Conservation (phyloP, 345 rosid species). For the Luvunga scandens region DNA sequence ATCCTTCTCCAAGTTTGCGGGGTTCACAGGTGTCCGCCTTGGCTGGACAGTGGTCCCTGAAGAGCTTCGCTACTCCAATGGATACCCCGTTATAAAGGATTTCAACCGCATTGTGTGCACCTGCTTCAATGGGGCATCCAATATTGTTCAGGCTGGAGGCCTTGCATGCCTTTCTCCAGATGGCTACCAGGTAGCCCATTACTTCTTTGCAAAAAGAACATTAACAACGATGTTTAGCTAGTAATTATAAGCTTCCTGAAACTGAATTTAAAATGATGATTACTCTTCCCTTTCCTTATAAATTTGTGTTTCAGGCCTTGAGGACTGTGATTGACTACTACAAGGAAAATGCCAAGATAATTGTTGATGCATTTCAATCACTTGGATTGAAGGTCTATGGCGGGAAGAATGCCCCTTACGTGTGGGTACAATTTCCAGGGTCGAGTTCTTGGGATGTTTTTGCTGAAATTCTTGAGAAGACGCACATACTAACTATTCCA, state of each 20-base stretch:
- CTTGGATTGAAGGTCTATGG: slow-evolving; percentile 58
- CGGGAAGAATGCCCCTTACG: slow-evolving; percentile 73
- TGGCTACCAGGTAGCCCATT: slow-evolving; percentile 53
- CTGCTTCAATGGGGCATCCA: slow-evolving; percentile 86
- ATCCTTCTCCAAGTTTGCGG: slow-evolving; percentile 85
- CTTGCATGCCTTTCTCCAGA: slow-evolving; percentile 63
- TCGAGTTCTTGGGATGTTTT: slow-evolving; percentile 73
- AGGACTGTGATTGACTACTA: slow-evolving; percentile 43
- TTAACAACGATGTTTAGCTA: background rate
- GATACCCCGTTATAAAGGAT: slow-evolving; percentile 65
- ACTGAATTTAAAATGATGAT: background rate
- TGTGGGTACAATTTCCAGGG: slow-evolving; percentile 70
- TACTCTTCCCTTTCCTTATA: background rate
- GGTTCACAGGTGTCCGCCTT: slow-evolving; percentile 87
- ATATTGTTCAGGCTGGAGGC: slow-evolving; percentile 76
- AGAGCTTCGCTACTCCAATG: slow-evolving; percentile 64
- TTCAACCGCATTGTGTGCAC: slow-evolving; percentile 74
- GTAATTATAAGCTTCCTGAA: background rate
- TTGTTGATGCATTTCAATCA: slow-evolving; percentile 46
- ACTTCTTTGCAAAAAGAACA: background rate
- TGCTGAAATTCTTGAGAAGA: slow-evolving; percentile 62
- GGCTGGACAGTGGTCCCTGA: slow-evolving; percentile 89
- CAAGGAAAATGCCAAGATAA: slow-evolving; percentile 59
- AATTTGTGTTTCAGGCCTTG: slow-evolving; percentile 5
- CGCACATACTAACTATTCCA: slow-evolving; percentile 65